Evolutionary conservation across 2,329 filamentous ascomycete species (phyloP).

Genomic region (Ophiostoma himal-ulmi): DNA sequence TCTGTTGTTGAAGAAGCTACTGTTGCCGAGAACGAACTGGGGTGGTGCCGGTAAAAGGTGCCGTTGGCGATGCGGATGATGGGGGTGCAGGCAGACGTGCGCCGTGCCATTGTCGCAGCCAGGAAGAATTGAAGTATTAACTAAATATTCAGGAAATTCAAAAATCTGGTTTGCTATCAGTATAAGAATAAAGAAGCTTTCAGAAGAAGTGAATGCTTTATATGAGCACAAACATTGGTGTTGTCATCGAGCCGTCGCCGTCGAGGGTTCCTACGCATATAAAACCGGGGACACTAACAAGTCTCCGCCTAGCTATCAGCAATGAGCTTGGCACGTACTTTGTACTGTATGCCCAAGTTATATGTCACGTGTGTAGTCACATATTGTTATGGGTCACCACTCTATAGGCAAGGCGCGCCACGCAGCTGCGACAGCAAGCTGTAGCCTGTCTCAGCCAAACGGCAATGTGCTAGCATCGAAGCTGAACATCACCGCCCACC

Average conservation of each 20-base stretch:
- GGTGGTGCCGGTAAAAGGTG: slow-evolving; percentile 77
- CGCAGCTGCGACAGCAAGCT: slow-evolving; percentile 26
- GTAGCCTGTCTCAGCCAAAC: slow-evolving; percentile 22
- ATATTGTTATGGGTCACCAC: neutral
- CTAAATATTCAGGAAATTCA: neutral
- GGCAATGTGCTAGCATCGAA: slow-evolving; percentile 10
- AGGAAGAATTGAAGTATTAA: neutral
- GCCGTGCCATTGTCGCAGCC: slow-evolving; percentile 35
- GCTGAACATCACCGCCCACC: slow-evolving; percentile 1
- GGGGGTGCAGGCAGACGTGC: slow-evolving; percentile 41
- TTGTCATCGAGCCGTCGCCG: neutral
- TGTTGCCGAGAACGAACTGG: slow-evolving; percentile 34
- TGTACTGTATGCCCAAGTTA: neutral
- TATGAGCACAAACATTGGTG: neutral
- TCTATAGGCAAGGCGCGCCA: neutral
- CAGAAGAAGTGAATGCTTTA: neutral
- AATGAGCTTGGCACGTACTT: neutral
- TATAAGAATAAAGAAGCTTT: neutral
- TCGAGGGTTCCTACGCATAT: neutral
- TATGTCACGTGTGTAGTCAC: neutral
- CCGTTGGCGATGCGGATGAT: slow-evolving; percentile 69
- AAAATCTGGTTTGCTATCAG: neutral
- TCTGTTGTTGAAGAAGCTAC: neutral
- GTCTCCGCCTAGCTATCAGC: slow-evolving; percentile 5
- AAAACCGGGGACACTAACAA: slow-evolving; percentile 19